Conservation (phyloP, 2,329 filamentous ascomycete genomes). For the Sporothrix inflata region DNA sequence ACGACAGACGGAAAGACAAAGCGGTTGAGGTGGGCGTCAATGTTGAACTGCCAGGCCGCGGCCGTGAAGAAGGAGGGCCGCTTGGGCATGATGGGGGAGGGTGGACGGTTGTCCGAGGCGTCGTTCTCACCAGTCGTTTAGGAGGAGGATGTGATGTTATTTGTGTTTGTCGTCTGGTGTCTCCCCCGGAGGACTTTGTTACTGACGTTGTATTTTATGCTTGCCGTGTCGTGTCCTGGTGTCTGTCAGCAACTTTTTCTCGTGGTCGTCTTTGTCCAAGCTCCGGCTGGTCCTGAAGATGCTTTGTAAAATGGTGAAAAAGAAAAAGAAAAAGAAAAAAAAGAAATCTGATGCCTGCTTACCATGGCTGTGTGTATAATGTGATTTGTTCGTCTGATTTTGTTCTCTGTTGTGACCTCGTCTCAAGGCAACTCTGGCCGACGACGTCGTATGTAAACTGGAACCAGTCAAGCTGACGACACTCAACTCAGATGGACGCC, state of each 20-base stretch:
- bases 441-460: not conserved
- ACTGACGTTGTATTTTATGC: not conserved
- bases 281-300: not conserved
- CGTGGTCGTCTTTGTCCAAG: not conserved
- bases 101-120: not conserved
- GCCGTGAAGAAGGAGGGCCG: constrained; percentile 10
- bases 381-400: not conserved
- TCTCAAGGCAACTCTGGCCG: not conserved
- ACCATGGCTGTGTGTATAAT: not conserved
- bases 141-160: not conserved
- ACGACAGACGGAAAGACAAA: constrained; percentile 69
- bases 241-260: not conserved
- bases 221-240: not conserved
- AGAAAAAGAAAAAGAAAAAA: no score
- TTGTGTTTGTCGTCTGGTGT: not conserved
- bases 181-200: not conserved
- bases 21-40: constrained; percentile 76
- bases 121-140: not conserved
- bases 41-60: constrained; percentile 63
- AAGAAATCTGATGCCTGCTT: not conserved
- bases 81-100: not conserved
- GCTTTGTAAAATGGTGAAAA: not conserved
- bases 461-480: not conserved
- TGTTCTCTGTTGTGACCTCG: not conserved
- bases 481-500: not conserved